Evolutionary conservation across 2,329 filamentous ascomycete genomes (phyloP), one percentile per base, ranked within the genome.

Genomic region (Exophiala viscosa): DNA sequence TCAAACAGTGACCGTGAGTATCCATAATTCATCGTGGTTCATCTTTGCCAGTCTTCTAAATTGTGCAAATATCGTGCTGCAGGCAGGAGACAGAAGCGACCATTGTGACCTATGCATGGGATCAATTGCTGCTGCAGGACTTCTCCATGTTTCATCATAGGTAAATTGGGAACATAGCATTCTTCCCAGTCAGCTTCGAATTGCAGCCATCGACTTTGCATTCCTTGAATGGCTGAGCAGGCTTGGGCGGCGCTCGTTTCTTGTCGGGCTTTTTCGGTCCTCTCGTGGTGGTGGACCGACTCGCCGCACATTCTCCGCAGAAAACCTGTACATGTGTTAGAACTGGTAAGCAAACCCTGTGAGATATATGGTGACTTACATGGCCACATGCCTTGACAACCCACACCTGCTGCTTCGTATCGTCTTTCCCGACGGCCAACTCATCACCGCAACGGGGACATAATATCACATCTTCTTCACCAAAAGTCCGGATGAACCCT

Each of bases 341-440:
- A 28, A 42, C 14, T 6, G 36, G 31, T 14, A 45, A 54, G 28
- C 39, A 3, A n/a, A 14, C 9, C 20, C 35, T 62, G 32, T 61
- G 52, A 35, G 13, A 39, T 35, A 31, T 49, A 28, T 5, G 20
- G 34, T 36, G 39, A 76, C 81, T 69, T 79, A 97, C 93, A 73
- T 99, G 93, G 59, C 93, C 93, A 68, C 93, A 99, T 46, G 80
- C 80, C 70, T 91, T 96, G 33, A 93, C 79, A 1, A 93, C 86
- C 90, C 91, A 97, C 57, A 97, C 92, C 64, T 96, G 87, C 65
- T 88, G 85, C 70, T 95, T 90, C 32, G 75, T 67, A 23, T 78
- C 76, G 49, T 78, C 63, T 0, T 83, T 83, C 11, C 90, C 87
- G 45, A 86, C 83, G 5, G 89, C 87, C 13, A 99, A 74, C 70